Percentiles rank a stretch among this genome's conserved stretches.
Conservation (phyloP, 2,329 filamentous ascomycete genomes). For the Claviceps fusiformis region DNA sequence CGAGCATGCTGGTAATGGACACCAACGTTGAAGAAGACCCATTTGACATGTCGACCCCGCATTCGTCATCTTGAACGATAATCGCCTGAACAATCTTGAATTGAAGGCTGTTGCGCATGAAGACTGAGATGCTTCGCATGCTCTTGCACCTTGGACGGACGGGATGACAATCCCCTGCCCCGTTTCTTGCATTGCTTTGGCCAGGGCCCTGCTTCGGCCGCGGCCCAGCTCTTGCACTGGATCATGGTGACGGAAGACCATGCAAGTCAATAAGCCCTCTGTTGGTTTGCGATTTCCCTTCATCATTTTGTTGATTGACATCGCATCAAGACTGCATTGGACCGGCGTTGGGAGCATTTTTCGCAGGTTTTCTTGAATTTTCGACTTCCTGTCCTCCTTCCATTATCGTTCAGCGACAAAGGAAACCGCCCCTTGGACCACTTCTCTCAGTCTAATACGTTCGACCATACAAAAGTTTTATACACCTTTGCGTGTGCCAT, state of each 20-base stretch:
- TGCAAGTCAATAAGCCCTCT: background rate
- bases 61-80: background rate
- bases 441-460: background rate
- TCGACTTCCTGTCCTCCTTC: background rate
- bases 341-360: constrained; percentile 4
- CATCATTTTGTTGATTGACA: background rate
- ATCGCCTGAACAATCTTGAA: background rate
- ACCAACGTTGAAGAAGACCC: background rate
- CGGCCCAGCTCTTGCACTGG: background rate
- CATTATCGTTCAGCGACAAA: background rate
- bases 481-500: background rate
- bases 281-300: background rate
- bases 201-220: constrained; percentile 1
- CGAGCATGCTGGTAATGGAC: background rate
- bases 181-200: constrained; percentile 1
- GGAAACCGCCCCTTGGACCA: background rate
- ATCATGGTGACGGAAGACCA: background rate
- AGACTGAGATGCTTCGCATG: background rate
- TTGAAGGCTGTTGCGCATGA: background rate
- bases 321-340: constrained; percentile 6
- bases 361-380: background rate
- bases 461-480: background rate
- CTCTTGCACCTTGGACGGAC: background rate
- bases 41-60: background rate
- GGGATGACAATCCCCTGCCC: background rate